These are phyloP conservation scores for Sodiomyces alkalinus DNA, from an alignment of 2,329 filamentous ascomycete genomes.

Conservation along the genomic window DNA sequence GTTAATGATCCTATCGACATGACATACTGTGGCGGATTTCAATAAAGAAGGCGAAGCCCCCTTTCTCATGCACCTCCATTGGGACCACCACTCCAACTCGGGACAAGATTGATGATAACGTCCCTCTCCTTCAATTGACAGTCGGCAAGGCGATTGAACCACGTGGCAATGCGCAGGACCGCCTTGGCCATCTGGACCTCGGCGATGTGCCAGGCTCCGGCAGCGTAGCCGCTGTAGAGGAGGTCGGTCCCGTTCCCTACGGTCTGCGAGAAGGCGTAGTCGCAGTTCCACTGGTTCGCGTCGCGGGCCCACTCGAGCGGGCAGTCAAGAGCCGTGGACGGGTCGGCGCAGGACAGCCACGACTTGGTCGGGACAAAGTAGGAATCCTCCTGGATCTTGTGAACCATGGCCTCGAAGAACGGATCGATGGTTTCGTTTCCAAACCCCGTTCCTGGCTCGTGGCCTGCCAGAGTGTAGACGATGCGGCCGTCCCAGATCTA, in stretches of 20 bases:
- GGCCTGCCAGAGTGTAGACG: conserved; percentile 1
- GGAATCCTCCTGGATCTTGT: conserved; percentile 1
- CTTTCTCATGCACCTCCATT: conserved; percentile 1
- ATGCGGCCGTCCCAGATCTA: conserved; percentile 4
- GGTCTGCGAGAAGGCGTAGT: conserved; percentile 3
- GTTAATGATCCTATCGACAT: too few relatives aligned
- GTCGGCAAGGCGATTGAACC: conserved; percentile 2
- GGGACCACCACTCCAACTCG: conserved; percentile 1
- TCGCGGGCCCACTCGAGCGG: conserved; percentile 3
- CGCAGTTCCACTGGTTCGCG: conserved; percentile 3
- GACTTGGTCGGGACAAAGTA: conserved; percentile 1
- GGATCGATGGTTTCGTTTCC: background rate
- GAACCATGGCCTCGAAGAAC: conserved; percentile 2
- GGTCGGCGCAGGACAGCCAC: conserved; percentile 1
- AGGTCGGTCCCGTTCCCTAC: conserved; percentile 1
- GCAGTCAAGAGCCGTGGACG: conserved; percentile 1
- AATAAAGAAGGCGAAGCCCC: too few relatives aligned
- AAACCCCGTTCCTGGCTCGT: conserved; percentile 1
- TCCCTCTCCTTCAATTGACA: conserved; percentile 1
- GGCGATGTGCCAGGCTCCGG: conserved; percentile 2
- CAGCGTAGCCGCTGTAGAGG: conserved; percentile 2
- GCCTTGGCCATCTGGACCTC: conserved; percentile 3
- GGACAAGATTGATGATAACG: background rate
- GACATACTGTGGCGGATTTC: too few relatives aligned
- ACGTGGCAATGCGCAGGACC: conserved; percentile 2